These are phyloP conservation scores for Nicotiana rustica DNA, from an alignment of 305 asterid species.

Conservation along the genomic window DNA sequence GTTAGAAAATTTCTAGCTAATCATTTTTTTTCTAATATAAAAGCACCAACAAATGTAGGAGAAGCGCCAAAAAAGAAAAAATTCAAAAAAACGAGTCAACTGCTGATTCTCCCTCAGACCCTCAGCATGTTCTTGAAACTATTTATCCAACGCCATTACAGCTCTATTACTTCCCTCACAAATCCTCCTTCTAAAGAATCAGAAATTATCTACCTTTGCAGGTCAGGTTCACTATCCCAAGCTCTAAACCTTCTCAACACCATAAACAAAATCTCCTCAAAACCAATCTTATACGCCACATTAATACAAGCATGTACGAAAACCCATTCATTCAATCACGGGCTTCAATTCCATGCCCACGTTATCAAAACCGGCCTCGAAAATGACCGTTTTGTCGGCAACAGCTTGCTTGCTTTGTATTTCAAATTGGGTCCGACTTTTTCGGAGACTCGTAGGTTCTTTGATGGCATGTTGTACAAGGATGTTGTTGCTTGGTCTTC, in stretches of 20 bases:
- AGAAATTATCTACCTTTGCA: conserved; percentile 62
- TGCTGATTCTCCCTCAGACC: not conserved
- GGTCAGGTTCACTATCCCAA: conserved; percentile 52
- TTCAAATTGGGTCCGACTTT: conserved; percentile 56
- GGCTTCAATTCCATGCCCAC: conserved; percentile 80
- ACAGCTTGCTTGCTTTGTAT: conserved; percentile 76
- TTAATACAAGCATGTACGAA: conserved; percentile 64
- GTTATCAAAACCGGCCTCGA: conserved; percentile 70
- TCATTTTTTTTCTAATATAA: too few relatives aligned
- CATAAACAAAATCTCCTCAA: conserved; percentile 40
- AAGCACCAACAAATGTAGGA: not conserved
- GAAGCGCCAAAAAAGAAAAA: not conserved
- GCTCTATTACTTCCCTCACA: conserved; percentile 39
- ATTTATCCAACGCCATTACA: conserved; percentile 58
- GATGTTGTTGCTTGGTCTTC: conserved; percentile 93
- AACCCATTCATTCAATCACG: conserved; percentile 51
- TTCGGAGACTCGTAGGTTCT: conserved; percentile 52
- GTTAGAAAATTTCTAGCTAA: too few relatives aligned
- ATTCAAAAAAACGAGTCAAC: too few relatives aligned
- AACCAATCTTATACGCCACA: conserved; percentile 64
- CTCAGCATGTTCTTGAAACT: conserved; percentile 48
- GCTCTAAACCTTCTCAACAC: conserved; percentile 61
- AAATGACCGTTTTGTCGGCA: conserved; percentile 78
- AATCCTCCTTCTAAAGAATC: conserved; percentile 38
- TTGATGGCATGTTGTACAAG: conserved; percentile 62